Percentiles rank a stretch among this genome's conserved stretches.
Evolutionary conservation across 2,329 filamentous ascomycete genomes (phyloP).

Genomic region (Pseudocercospora fijiensis): DNA sequence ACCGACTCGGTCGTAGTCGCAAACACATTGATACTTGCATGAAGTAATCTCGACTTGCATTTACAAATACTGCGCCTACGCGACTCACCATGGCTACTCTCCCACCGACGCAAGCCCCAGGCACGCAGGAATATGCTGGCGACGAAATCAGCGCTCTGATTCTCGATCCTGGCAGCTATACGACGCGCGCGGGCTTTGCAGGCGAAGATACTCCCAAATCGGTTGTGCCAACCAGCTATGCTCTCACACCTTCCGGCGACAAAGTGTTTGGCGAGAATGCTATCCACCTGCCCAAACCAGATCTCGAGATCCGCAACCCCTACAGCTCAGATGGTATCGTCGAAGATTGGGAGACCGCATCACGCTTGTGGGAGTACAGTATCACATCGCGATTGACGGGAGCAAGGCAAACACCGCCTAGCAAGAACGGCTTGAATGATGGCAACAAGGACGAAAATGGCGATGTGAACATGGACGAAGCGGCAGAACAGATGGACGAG

Average conservation of each 20-base stretch:
- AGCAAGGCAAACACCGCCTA: conserved; percentile 65
- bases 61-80: conserved; percentile 24
- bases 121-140: conserved; percentile 54
- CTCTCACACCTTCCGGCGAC: conserved; percentile 54
- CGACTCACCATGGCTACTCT: conserved; percentile 17
- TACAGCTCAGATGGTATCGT: conserved; percentile 87
- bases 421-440: conserved; percentile 76
- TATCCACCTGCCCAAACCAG: conserved; percentile 71
- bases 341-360: conserved; percentile 92
- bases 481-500: conserved; percentile 59
- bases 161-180: conserved; percentile 89
- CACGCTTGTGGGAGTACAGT: conserved; percentile 87
- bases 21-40: neutral
- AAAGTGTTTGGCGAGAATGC: conserved; percentile 85
- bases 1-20: neutral
- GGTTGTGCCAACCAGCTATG: conserved; percentile 88
- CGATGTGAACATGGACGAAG: conserved; percentile 55
- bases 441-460: conserved; percentile 51
- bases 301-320: conserved; percentile 85
- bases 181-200: conserved; percentile 90
- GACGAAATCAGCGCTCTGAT: conserved; percentile 98
- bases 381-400: conserved; percentile 86
- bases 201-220: conserved; percentile 97
- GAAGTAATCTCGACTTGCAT: neutral
- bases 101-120: conserved; percentile 39